A percentile compares a stretch with the other conserved stretches of the same genome.
Evolutionary conservation across 208 protist genomes (phyloP).

Genomic region (Naegleria fowleri): DNA sequence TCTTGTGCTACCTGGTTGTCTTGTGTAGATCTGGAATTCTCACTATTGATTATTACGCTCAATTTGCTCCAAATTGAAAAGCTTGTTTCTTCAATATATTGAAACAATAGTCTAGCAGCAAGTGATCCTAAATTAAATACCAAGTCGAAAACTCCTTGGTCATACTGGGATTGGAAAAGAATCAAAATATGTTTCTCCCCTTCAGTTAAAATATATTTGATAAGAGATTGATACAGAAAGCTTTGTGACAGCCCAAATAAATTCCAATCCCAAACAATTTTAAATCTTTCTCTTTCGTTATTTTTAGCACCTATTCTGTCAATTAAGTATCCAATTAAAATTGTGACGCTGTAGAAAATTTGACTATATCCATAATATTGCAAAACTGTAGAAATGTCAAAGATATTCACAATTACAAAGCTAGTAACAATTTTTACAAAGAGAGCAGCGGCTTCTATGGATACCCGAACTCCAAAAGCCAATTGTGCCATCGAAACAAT

Average conservation of each 20-base stretch:
- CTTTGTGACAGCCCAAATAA: conserved; percentile 34
- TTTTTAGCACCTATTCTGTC: background rate
- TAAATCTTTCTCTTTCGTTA: background rate
- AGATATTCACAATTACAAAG: background rate
- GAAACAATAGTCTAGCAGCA: conserved; percentile 71
- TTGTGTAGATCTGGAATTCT: background rate
- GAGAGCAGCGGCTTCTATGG: conserved; percentile 36
- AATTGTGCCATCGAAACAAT: conserved; percentile 37
- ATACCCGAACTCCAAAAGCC: conserved; percentile 32
- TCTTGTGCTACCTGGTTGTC: background rate
- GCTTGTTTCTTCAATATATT: conserved; percentile 76
- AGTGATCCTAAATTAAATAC: conserved; percentile 75
- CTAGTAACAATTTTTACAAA: conserved; percentile 25
- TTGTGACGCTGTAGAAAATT: background rate
- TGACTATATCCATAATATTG: background rate
- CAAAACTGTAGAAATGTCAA: background rate
- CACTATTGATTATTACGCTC: conserved; percentile 34
- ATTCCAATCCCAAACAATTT: background rate
- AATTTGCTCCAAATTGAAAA: conserved; percentile 64
- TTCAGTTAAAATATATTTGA: conserved; percentile 71
- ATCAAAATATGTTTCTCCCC: conserved; percentile 73
- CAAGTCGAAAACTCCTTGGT: conserved; percentile 71
- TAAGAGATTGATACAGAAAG: conserved; percentile 68
- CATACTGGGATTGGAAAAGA: conserved; percentile 52
- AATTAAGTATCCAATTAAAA: background rate